These are phyloP conservation scores for Mycotypha africana DNA, from an alignment of 371 early-diverging fungal genomes.

Conservation along the genomic window DNA sequence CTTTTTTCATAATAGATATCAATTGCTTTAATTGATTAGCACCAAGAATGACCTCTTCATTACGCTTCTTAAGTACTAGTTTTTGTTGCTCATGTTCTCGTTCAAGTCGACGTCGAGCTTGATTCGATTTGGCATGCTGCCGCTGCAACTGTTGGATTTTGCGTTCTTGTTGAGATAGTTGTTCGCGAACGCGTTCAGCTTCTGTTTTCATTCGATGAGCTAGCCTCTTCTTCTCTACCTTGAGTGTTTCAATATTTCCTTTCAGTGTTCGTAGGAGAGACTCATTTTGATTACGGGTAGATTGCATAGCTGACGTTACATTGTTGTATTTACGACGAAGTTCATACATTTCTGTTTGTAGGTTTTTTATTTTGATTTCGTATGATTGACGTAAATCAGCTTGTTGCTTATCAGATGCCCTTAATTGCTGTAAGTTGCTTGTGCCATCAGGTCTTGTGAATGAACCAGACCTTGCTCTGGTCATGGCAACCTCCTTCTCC, in stretches of 20 bases:
- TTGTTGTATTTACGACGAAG: conserved; percentile 55
- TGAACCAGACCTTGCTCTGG: conserved; percentile 16
- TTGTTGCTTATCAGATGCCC: conserved; percentile 5
- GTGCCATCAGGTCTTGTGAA: conserved; percentile 15
- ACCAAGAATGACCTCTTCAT: conserved; percentile 51
- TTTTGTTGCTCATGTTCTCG: conserved; percentile 64
- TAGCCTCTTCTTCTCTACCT: conserved; percentile 74
- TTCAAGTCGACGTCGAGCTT: conserved; percentile 65
- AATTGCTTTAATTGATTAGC: conserved; percentile 49
- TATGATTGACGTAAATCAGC: conserved; percentile 40
- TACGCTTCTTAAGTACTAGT: conserved; percentile 43
- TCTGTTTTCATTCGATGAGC: conserved; percentile 75
- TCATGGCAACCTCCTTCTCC: conserved; percentile 64
- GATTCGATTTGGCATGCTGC: conserved; percentile 64
- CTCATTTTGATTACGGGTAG: conserved; percentile 52
- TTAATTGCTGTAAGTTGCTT: background rate
- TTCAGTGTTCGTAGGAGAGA: conserved; percentile 44
- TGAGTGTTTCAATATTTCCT: conserved; percentile 57
- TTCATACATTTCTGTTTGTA: conserved; percentile 64
- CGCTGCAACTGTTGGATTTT: conserved; percentile 74
- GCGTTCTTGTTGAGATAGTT: conserved; percentile 59
- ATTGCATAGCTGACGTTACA: conserved; percentile 49
- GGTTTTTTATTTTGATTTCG: conserved; percentile 65
- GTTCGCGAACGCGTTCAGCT: conserved; percentile 60
- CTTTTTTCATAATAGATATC: conserved; percentile 42